Evolutionary conservation across 306 rosid genomes (phyloP).

Genomic region (Pueraria montana): DNA sequence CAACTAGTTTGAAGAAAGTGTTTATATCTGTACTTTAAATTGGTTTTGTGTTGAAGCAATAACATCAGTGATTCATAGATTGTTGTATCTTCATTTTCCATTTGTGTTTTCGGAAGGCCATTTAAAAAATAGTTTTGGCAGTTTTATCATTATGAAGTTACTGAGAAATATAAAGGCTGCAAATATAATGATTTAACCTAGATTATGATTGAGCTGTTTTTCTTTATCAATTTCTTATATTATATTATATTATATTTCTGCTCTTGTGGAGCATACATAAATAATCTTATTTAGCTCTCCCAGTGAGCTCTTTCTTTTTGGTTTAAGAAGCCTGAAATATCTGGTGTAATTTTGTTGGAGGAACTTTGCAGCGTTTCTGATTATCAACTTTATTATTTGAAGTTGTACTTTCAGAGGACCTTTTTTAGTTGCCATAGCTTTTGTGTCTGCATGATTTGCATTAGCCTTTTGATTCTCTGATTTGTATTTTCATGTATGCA

Average conservation of each 20-base stretch:
- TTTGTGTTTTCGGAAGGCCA: background rate
- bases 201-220: constrained; percentile 8
- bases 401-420: background rate
- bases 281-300: constrained; percentile 19
- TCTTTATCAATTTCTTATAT: background rate
- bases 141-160: constrained; percentile 10
- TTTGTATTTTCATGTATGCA: constrained; percentile 12
- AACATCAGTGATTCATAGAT: background rate
- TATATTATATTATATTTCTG: background rate
- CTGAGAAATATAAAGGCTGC: constrained; percentile 3
- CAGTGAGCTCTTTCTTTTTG: constrained; percentile 12
- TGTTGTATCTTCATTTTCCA: background rate
- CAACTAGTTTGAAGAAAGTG: background rate
- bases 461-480: constrained; percentile 17
- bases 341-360: constrained; percentile 9
- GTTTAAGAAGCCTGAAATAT: constrained; percentile 25
- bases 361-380: constrained; percentile 7
- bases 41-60: background rate
- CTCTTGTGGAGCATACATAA: constrained; percentile 12
- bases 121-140: background rate
- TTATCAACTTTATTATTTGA: constrained; percentile 4
- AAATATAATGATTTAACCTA: background rate
- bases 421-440: background rate
- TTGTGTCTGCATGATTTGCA: constrained; percentile 46
- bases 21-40: constrained; percentile 19